Conservation (phyloP, 129 eudicot species). For the Artemisia tridentata region DNA sequence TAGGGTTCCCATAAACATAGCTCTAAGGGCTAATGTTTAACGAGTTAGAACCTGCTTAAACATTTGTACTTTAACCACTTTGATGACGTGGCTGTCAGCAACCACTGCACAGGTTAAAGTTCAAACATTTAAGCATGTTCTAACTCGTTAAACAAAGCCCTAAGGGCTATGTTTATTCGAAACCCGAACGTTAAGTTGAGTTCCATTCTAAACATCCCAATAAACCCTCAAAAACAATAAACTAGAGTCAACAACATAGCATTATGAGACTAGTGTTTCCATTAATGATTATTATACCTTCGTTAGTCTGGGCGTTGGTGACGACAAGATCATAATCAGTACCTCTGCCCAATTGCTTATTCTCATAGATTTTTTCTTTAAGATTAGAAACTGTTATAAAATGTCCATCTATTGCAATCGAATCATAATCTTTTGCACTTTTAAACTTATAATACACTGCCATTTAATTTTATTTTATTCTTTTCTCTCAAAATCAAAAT, state of each 20-base stretch:
- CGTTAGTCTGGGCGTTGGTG: conserved; percentile 94
- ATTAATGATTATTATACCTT: conserved; percentile 59
- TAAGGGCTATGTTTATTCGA: too few species aligned
- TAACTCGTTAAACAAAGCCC: too few species aligned
- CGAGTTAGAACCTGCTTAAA: too few species aligned
- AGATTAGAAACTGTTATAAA: conserved; percentile 74
- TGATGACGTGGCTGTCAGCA: too few species aligned
- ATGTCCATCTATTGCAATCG: conserved; percentile 84
- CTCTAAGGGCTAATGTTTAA: too few species aligned
- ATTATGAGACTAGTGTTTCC: too few species aligned
- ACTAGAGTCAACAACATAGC: too few species aligned
- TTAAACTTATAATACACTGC: conserved; percentile 94
- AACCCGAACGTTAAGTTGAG: too few species aligned
- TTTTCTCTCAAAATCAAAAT: not conserved
- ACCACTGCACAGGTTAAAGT: too few species aligned
- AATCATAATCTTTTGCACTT: conserved; percentile 97
- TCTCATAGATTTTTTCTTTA: conserved; percentile 87
- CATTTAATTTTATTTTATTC: conserved; percentile 38
- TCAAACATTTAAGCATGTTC: not conserved
- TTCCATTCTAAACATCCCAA: not conserved
- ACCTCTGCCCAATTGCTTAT: conserved; percentile 94
- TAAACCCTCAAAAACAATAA: not conserved
- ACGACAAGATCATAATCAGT: conserved; percentile 91
- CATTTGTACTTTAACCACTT: too few species aligned
- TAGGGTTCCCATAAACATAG: too few species aligned